Evolutionary conservation across 2,329 filamentous ascomycete species (phyloP).

Genomic region (Penicillium olsonii): DNA sequence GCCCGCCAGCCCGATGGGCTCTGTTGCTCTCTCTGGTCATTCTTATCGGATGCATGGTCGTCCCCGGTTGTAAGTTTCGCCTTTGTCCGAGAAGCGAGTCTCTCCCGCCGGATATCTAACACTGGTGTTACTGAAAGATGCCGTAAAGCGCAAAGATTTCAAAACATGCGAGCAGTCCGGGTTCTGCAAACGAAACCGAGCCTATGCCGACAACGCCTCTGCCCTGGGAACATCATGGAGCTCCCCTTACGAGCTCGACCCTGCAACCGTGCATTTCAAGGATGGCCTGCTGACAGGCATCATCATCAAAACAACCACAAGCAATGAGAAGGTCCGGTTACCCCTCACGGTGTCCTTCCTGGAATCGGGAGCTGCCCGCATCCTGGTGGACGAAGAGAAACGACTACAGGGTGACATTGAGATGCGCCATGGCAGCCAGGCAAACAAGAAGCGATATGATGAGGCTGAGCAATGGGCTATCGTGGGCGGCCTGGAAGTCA

Average conservation of each 20-base stretch:
- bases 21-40: slow-evolving; percentile 62
- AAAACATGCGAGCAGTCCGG: slow-evolving; percentile 95
- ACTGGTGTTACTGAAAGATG: slow-evolving; percentile 52
- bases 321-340: slow-evolving; percentile 70
- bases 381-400: slow-evolving; percentile 89
- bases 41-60: slow-evolving; percentile 61
- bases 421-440: slow-evolving; percentile 78
- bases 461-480: slow-evolving; percentile 85
- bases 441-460: slow-evolving; percentile 90
- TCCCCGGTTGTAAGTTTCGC: slow-evolving; percentile 61
- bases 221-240: slow-evolving; percentile 68
- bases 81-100: not conserved
- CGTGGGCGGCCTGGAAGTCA: slow-evolving; percentile 74
- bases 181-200: slow-evolving; percentile 94
- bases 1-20: slow-evolving; percentile 62
- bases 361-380: slow-evolving; percentile 81
- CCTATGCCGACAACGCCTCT: slow-evolving; percentile 76
- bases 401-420: slow-evolving; percentile 86
- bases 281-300: slow-evolving; percentile 77
- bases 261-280: slow-evolving; percentile 72
- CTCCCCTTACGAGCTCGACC: slow-evolving; percentile 76
- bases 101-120: slow-evolving; percentile 3
- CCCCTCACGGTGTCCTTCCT: slow-evolving; percentile 87
- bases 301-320: slow-evolving; percentile 76
- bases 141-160: slow-evolving; percentile 95